A percentile compares a stretch with the other conserved stretches of the same genome.
These are phyloP conservation scores for Hirschfeldia incana DNA, from an alignment of 345 rosid genomes.

Conservation along the genomic window DNA sequence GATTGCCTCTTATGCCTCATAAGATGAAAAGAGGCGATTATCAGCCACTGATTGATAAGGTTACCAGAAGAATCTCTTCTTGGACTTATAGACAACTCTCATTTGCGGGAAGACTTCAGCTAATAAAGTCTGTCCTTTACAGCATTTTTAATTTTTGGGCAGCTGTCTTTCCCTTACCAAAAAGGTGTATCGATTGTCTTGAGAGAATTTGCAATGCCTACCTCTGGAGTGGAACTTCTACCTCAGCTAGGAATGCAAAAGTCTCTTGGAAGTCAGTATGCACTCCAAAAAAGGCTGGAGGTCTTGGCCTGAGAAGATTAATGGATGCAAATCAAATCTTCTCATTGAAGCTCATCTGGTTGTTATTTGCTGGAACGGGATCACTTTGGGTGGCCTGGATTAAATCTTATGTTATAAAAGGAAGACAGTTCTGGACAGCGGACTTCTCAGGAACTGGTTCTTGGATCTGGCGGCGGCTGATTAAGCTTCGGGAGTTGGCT, in stretches of 20 bases:
- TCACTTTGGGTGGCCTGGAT: not conserved
- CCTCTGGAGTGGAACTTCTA: not conserved
- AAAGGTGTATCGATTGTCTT: not conserved
- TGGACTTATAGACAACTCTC: not conserved
- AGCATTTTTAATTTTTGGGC: not conserved
- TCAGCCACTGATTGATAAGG: not conserved
- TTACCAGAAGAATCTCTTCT: not conserved
- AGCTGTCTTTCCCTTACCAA: not conserved
- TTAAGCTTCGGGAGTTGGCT: not conserved
- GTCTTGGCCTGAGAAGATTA: not conserved
- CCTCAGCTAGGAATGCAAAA: not conserved
- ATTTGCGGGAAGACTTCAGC: not conserved
- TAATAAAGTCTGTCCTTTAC: not conserved
- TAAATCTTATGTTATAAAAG: not conserved
- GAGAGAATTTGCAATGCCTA: not conserved
- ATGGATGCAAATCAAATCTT: not conserved
- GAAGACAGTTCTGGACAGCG: accelerated
- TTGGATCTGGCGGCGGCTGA: not conserved
- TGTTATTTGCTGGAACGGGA: not conserved
- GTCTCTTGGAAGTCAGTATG: not conserved
- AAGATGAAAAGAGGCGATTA: not conserved
- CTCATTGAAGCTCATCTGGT: not conserved
- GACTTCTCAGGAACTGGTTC: not conserved
- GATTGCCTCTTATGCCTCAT: not conserved
- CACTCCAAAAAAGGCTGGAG: not conserved